Conservation (phyloP, 1,139 yeast genomes). For the Yamadazyma dendronema region DNA sequence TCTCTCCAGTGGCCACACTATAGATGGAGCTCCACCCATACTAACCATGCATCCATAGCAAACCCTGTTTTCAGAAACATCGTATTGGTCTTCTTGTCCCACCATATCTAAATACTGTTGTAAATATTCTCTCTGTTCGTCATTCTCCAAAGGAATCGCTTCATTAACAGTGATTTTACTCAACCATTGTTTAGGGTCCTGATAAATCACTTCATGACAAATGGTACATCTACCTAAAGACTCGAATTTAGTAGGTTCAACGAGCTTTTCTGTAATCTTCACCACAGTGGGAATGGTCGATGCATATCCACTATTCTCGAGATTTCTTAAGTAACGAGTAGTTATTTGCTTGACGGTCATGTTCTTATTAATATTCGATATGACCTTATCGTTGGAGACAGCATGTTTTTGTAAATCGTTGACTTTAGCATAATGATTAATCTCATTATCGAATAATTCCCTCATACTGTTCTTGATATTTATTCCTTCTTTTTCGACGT, state of each 20-base stretch:
- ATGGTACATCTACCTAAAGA: slow-evolving; percentile 38
- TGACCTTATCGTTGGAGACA: slow-evolving; percentile 17
- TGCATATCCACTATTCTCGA: slow-evolving; percentile 77
- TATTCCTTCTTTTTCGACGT: slow-evolving; percentile 35
- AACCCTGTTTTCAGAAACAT: slow-evolving; percentile 22
- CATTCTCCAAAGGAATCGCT: slow-evolving; percentile 49
- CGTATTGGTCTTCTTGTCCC: slow-evolving; percentile 2
- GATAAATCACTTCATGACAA: slow-evolving; percentile 51
- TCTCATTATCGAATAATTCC: slow-evolving; percentile 68
- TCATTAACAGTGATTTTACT: slow-evolving; percentile 67
- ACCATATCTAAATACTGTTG: slow-evolving; percentile 21
- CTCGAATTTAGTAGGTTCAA: slow-evolving; percentile 43
- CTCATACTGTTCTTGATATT: slow-evolving; percentile 66
- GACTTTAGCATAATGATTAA: slow-evolving; percentile 50
- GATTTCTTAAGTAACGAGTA: slow-evolving; percentile 64
- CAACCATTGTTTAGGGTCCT: slow-evolving; percentile 69
- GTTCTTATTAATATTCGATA: slow-evolving; percentile 51
- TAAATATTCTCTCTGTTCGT: slow-evolving; percentile 43
- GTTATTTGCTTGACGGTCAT: slow-evolving; percentile 82
- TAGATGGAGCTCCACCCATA: slow-evolving; percentile 42
- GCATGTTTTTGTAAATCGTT: slow-evolving; percentile 22
- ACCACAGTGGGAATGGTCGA: slow-evolving; percentile 93
- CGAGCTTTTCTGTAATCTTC: slow-evolving; percentile 80
- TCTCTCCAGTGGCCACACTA: slow-evolving; percentile 70
- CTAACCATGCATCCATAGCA: slow-evolving; percentile 83